Evolutionary conservation across 169 alveolate species (phyloP), one percentile per base, ranked within the genome.

Genomic region (Plasmodium gaboni): DNA sequence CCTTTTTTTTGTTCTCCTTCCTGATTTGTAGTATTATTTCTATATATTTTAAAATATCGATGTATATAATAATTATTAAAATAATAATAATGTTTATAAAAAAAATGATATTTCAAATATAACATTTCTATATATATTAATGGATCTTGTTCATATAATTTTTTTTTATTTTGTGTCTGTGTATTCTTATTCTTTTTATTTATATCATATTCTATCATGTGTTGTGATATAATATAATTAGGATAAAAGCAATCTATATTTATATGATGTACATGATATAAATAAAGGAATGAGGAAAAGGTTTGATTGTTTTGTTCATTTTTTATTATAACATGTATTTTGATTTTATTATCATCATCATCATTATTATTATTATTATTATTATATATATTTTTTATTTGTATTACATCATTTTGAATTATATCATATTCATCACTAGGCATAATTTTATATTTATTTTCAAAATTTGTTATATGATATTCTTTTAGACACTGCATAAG

Each of bases 401-500:
- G 46, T 13, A 78, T 59, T 38, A 64, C 19, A 50, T 78, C 78
- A 5, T 78, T 63, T 17, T 74, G 28, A 28, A 65, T 42, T 38
- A 78, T 78, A n/a, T 78, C 89, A 57, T 78, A 78, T 7, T 57
- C 53, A 64, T 51, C 22, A 60, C 69, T 78, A 59, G 67, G 78
- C 38, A 28, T 42, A 38, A 78, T 78, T 46, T 24, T 24, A 46
- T 78, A 78, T 19, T 19, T 44, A 78, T 64, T 64, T 64, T 24
- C 53, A 57, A 65, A 78, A 10, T 10, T 28, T n/a, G 60, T 65
- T 19, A 78, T 69, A 60, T 78, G 67, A 19, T 48, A 64, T 0
- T 26, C 22, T 8, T 44, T 32, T 8, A 78, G 10, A 42, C 89
- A 78, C 12, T 78, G 64, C 26, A 32, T 24, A 26, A 65, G n/a